Conservation (phyloP, 805 yeast genomes). For the Cyberlindnera bimundalis region DNA sequence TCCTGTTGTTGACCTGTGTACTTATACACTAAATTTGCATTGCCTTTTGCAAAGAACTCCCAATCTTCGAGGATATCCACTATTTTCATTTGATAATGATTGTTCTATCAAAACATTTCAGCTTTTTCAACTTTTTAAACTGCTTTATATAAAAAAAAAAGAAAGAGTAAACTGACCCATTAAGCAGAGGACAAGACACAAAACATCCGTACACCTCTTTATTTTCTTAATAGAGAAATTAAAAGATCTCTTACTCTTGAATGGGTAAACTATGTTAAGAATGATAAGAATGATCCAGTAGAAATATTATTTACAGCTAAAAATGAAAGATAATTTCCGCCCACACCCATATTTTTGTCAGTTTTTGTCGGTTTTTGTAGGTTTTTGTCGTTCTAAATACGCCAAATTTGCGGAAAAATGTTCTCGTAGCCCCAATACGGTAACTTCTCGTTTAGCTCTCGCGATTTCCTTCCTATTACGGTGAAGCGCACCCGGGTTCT, state of each 20-base stretch:
- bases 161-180: too few species aligned
- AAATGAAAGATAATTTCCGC: too few species aligned
- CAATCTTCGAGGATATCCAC: constrained; percentile 28
- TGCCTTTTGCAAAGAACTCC: constrained; percentile 46
- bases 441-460: constrained; percentile 5
- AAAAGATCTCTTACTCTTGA: too few species aligned
- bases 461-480: background rate
- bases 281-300: too few species aligned
- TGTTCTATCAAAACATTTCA: too few species aligned
- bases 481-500: background rate
- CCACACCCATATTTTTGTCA: background rate
- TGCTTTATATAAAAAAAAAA: too few species aligned
- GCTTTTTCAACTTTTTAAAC: too few species aligned
- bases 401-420: too few species aligned
- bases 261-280: too few species aligned
- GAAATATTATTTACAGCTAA: too few species aligned
- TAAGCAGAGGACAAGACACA: background rate
- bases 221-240: too few species aligned
- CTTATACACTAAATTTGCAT: constrained; percentile 44
- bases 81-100: background rate
- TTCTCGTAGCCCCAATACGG: background rate
- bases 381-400: too few species aligned
- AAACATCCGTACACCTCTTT: background rate
- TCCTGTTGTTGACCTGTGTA: constrained; percentile 36
- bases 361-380: background rate